Percentiles rank a stretch among this genome's conserved stretches.
Conservation (phyloP, 2,329 filamentous ascomycete species). For the Alternaria sp. region DNA sequence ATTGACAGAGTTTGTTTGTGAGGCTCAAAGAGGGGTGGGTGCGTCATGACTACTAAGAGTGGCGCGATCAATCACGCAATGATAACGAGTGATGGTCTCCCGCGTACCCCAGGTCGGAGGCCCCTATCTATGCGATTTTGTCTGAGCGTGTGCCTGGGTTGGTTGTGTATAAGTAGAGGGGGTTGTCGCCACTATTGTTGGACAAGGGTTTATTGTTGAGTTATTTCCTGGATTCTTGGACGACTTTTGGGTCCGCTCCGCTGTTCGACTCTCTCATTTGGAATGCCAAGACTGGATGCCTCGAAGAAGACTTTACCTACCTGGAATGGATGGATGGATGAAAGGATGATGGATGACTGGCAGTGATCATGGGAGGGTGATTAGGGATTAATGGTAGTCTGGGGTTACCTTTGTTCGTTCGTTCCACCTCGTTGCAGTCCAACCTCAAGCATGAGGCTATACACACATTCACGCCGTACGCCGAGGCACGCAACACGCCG, state of each 20-base stretch:
- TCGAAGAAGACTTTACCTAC: conserved; percentile 9
- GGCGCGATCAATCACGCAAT: conserved; percentile 51
- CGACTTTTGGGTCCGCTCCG: conserved; percentile 18
- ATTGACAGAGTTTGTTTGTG: conserved; percentile 5
- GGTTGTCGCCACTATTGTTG: not conserved
- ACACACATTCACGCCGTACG: conserved; percentile 5
- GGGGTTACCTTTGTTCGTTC: not conserved
- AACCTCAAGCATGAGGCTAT: conserved; percentile 9
- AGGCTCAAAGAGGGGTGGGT: conserved; percentile 27
- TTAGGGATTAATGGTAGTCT: not conserved
- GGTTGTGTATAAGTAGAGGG: conserved; percentile 23
- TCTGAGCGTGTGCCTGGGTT: conserved; percentile 12
- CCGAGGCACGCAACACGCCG: conserved; percentile 10
- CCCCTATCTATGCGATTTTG: conserved; percentile 5
- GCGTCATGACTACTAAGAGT: conserved; percentile 34
- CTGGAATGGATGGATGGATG: conserved; percentile 7
- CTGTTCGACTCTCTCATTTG: conserved; percentile 16
- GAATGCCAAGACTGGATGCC: conserved; percentile 19
- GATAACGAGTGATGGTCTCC: conserved; percentile 49
- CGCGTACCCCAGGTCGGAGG: conserved; percentile 1
- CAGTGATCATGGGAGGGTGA: not conserved
- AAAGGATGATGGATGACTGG: not conserved
- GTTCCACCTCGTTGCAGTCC: not conserved
- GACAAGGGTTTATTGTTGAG: not conserved
- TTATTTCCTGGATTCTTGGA: not conserved